A percentile compares a stretch with the other conserved stretches of the same genome.
These are phyloP conservation scores for Leptographium radiaticola DNA, from an alignment of 2,329 filamentous ascomycete genomes.

Conservation along the genomic window DNA sequence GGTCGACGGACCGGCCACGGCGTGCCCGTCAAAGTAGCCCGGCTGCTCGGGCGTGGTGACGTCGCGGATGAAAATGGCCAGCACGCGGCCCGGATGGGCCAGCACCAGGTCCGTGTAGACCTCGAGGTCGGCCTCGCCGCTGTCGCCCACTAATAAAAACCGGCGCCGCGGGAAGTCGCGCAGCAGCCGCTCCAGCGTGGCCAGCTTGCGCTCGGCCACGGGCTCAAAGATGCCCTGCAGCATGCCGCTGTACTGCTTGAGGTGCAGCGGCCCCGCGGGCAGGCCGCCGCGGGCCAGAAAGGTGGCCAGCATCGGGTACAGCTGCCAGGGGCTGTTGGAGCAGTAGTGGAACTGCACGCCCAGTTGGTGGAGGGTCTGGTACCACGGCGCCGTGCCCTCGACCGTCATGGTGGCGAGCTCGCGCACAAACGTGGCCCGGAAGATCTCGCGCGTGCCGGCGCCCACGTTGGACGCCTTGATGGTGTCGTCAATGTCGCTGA, in stretches of 20 bases:
- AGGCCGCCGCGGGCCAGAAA: constrained; percentile 74
- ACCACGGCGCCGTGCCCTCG: constrained; percentile 85
- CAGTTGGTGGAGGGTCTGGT: constrained; percentile 59
- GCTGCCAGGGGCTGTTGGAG: constrained; percentile 98
- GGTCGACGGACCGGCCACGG: background rate
- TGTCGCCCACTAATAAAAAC: constrained; percentile 89
- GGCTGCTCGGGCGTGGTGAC: constrained; percentile 68
- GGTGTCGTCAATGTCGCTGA: constrained; percentile 96
- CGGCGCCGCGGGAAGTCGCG: constrained; percentile 78
- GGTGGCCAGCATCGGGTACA: constrained; percentile 77
- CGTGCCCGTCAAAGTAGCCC: constrained; percentile 78
- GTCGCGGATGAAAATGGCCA: constrained; percentile 88
- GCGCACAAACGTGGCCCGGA: constrained; percentile 87
- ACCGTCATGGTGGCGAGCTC: constrained; percentile 72
- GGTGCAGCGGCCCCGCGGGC: constrained; percentile 78
- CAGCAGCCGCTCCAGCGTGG: constrained; percentile 72
- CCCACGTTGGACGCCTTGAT: constrained; percentile 91
- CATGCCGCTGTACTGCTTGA: constrained; percentile 96
- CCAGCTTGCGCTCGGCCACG: constrained; percentile 86
- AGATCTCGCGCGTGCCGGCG: constrained; percentile 81
- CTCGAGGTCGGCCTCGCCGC: constrained; percentile 91
- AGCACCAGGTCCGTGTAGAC: constrained; percentile 91
- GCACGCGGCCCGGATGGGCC: constrained; percentile 67
- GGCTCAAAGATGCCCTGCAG: constrained; percentile 96
- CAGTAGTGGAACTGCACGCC: constrained; percentile 92